Base-by-base conservation (phyloP, 129 eudicot genomes). In the Calendula officinalis region DNA sequence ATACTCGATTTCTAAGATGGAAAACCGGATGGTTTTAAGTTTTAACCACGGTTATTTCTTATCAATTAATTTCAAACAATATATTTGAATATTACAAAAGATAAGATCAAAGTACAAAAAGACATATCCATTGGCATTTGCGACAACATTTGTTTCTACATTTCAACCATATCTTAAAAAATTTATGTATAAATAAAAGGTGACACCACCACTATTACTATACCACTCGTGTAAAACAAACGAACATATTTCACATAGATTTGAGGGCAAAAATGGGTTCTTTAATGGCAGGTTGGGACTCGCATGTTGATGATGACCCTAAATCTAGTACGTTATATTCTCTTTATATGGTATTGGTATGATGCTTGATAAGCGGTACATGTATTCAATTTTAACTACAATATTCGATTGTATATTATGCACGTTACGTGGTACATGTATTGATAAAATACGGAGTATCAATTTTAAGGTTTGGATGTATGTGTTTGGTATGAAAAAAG, bases 201-300 rank as follows among this genome's bases (percentile, higher is more conserved):
- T 22, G 22, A 72, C 36, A 47, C 53, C 53, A 4, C 43, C 13
- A 46, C n/a, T n/a, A 33, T 7, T 42, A 42, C 11, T 30, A 35
- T 43, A 54, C 34, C n/a, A 30, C 64, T 72, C 10, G 41, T 42
- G 35, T 22, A 39, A 64, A 64, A n/a, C 35, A 37, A 38, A 17
- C n/a, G 39, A 45, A 6, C 6, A 38, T 7, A 36, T 2, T 22
- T 22, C 30, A 15, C 5, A 22, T 22, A 64, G 17, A 6, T 5
- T 60, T 60, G 8, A 64, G n/a, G n/a, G 46, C 16, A 64, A 8
- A 72, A 12, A 88, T 88, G 96, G 94, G 96, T 69, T 88, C 96
- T 60, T 77, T 88, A 47, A 79, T 88, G 92, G 80, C 80, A 5
- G 96, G 96, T 50, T 88, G 96, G 96, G 83, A 73, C 48, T 79